A percentile compares a stretch with the other conserved stretches of the same genome.
Evolutionary conservation across 495 filamentous ascomycete genomes (phyloP).

Genomic region (Aspergillus baeticus): DNA sequence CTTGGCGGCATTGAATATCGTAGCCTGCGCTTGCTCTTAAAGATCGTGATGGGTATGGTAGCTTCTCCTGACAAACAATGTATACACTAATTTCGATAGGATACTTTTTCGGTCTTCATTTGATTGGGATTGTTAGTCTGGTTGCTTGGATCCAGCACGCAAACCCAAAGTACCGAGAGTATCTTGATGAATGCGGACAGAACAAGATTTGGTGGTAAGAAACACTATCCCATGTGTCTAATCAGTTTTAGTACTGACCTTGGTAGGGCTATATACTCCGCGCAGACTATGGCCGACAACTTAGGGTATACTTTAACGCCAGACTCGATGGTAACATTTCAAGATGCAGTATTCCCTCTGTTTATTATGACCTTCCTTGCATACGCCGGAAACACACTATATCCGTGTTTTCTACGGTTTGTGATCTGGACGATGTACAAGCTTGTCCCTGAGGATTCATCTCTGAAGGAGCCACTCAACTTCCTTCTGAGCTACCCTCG

Average conservation of each 20-base stretch:
- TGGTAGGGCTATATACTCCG: slow-evolving; percentile 32
- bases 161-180: slow-evolving; percentile 47
- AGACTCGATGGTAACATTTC: slow-evolving; percentile 80
- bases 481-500: slow-evolving; percentile 62
- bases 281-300: slow-evolving; percentile 41
- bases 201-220: slow-evolving; percentile 68
- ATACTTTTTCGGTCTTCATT: slow-evolving; percentile 66
- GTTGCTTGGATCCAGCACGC: slow-evolving; percentile 67
- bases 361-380: slow-evolving; percentile 72
- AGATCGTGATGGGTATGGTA: slow-evolving; percentile 46
- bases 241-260: neutral
- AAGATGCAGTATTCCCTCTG: slow-evolving; percentile 63
- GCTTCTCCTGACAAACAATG: neutral
- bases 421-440: slow-evolving; percentile 68
- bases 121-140: slow-evolving; percentile 62
- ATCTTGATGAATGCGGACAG: slow-evolving; percentile 55
- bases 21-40: slow-evolving; percentile 53
- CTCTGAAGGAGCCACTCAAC: slow-evolving; percentile 34
- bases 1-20: slow-evolving; percentile 66
- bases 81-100: slow-evolving; percentile 16
- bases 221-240: neutral
- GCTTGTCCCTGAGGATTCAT: slow-evolving; percentile 42
- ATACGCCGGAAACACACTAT: slow-evolving; percentile 78
- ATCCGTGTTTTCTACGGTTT: slow-evolving; percentile 76
- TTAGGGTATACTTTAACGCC: slow-evolving; percentile 73